Evolutionary conservation across 1,284 basidiomycete species (phyloP).

Genomic region (Pseudozyma tsukubaensis): DNA sequence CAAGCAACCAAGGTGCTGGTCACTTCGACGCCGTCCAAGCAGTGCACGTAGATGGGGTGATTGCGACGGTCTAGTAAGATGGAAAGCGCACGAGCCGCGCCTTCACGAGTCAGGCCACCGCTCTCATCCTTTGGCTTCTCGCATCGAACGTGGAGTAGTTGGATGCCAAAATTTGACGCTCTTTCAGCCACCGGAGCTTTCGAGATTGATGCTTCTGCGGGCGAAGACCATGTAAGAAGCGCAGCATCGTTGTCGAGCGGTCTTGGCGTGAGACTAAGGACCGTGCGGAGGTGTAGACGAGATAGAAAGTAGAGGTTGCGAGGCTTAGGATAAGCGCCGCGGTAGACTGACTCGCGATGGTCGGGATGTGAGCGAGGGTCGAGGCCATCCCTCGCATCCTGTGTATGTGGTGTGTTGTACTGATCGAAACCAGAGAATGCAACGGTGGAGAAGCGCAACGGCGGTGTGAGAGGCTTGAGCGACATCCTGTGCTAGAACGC

Average conservation of each 20-base stretch:
- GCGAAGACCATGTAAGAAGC: constrained; percentile 52
- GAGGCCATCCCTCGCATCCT: not conserved
- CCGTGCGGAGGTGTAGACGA: constrained; percentile 58
- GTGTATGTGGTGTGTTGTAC: not conserved
- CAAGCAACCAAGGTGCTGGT: constrained; percentile 62
- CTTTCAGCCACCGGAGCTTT: constrained; percentile 1
- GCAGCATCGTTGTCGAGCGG: constrained; percentile 54
- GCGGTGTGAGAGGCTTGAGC: constrained; percentile 55
- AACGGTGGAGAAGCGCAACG: constrained; percentile 58
- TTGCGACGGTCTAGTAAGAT: constrained; percentile 57
- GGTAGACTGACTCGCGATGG: constrained; percentile 56
- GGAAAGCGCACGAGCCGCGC: constrained; percentile 56
- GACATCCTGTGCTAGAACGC: constrained; percentile 19
- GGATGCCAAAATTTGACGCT: constrained; percentile 19
- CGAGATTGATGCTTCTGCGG: constrained; percentile 3
- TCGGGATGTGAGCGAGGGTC: constrained; percentile 32
- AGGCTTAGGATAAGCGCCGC: constrained; percentile 64
- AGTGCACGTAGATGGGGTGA: constrained; percentile 65
- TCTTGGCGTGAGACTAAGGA: constrained; percentile 65
- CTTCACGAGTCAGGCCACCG: constrained; percentile 60
- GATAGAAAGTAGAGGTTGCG: constrained; percentile 64
- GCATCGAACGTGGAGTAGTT: constrained; percentile 58
- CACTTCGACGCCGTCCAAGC: constrained; percentile 64
- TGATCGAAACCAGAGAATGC: constrained; percentile 43
- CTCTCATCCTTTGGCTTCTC: constrained; percentile 67